Evolutionary conservation across 2,329 filamentous ascomycete species (phyloP).

Genomic region (Fusarium nematophilum): DNA sequence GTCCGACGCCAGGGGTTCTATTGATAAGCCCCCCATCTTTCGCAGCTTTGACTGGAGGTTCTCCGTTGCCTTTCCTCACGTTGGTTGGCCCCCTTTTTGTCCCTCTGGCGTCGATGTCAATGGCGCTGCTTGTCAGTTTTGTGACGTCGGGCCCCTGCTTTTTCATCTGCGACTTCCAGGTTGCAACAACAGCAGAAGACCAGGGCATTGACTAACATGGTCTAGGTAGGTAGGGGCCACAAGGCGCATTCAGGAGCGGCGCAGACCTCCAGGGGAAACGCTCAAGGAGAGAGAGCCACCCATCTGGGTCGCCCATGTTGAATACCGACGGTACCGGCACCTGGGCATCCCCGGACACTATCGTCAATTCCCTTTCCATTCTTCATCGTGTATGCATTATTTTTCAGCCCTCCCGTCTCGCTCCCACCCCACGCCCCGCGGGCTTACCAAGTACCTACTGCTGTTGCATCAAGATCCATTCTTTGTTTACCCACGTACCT

Average conservation of each 20-base stretch:
- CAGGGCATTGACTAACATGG: too few species aligned
- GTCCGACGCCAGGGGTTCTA: slow-evolving; percentile 28
- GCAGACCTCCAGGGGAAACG: not conserved
- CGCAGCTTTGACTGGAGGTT: slow-evolving; percentile 25
- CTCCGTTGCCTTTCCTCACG: not conserved
- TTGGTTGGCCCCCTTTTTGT: slow-evolving; percentile 36
- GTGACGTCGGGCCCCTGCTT: slow-evolving; percentile 16
- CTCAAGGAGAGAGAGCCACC: slow-evolving; percentile 21
- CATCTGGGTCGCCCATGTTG: slow-evolving; percentile 34
- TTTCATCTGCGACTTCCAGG: not conserved
- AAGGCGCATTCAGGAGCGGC: too few species aligned
- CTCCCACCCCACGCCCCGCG: slow-evolving; percentile 11
- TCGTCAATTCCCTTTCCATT: not conserved
- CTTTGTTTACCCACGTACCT: slow-evolving; percentile 15
- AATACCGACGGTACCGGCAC: not conserved
- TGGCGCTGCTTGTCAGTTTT: slow-evolving; percentile 28
- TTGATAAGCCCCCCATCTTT: slow-evolving; percentile 25
- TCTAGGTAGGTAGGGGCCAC: too few species aligned
- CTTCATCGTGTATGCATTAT: not conserved
- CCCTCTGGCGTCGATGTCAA: slow-evolving; percentile 21
- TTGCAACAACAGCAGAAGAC: too few species aligned
- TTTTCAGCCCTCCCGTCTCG: slow-evolving; percentile 7
- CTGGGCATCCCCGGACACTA: not conserved
- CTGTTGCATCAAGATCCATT: slow-evolving; percentile 8
- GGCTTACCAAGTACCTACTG: slow-evolving; percentile 3